Evolutionary conservation across 257 asterid genomes (phyloP).

Genomic region (Jacaranda copaia): DNA sequence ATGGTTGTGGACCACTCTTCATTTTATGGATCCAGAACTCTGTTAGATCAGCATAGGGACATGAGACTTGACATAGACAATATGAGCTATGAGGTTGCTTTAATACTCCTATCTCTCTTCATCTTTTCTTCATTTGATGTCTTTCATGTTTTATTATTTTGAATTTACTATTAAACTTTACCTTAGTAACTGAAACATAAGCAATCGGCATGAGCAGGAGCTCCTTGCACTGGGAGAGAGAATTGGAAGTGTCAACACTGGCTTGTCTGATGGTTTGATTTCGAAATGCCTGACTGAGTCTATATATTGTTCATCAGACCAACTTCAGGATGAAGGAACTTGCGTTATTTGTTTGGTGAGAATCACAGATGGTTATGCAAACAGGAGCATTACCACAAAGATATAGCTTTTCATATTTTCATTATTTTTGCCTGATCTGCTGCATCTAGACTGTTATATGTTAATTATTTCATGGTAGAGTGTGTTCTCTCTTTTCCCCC

Average conservation of each 20-base stretch:
- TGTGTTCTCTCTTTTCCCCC: too few relatives aligned
- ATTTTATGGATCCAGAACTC: constrained; percentile 59
- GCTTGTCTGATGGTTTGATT: constrained; percentile 64
- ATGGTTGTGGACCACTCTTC: constrained; percentile 53
- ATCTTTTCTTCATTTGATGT: not conserved
- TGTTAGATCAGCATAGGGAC: constrained; percentile 72
- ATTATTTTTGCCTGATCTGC: not conserved
- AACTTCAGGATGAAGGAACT: constrained; percentile 54
- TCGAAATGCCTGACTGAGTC: constrained; percentile 63
- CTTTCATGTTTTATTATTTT: constrained; percentile 2
- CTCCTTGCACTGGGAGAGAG: constrained; percentile 88
- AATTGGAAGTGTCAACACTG: constrained; percentile 82
- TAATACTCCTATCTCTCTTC: not conserved
- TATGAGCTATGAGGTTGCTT: constrained; percentile 83
- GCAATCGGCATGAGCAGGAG: constrained; percentile 54
- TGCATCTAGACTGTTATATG: not conserved
- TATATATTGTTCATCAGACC: constrained; percentile 60
- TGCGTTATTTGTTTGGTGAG: constrained; percentile 87
- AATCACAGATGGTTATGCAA: constrained; percentile 2
- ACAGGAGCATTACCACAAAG: not conserved
- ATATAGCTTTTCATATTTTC: not conserved
- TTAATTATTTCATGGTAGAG: not conserved
- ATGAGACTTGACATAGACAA: constrained; percentile 84
- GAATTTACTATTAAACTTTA: too few relatives aligned
- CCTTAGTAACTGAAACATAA: constrained; percentile 17